These are phyloP conservation scores for Cicer bijugum DNA, from an alignment of 306 rosid species.

Conservation along the genomic window DNA sequence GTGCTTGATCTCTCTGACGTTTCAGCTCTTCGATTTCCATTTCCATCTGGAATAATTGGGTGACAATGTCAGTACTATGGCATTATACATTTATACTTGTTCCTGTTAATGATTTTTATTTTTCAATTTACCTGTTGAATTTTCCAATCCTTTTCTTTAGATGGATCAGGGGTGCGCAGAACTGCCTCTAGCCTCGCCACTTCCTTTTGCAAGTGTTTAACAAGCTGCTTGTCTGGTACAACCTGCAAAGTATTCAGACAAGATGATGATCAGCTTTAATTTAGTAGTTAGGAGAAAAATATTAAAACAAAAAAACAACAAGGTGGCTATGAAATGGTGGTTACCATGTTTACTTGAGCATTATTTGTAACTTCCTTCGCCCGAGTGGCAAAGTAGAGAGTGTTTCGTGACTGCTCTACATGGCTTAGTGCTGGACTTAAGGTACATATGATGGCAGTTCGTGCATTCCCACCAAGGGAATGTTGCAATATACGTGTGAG, in stretches of 20 bases:
- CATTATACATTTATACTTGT: constrained; percentile 32
- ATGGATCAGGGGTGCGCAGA: constrained; percentile 90
- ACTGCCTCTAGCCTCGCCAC: constrained; percentile 97
- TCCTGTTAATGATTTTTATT: not conserved
- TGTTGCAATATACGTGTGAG: constrained; percentile 98
- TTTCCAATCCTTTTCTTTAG: constrained; percentile 81
- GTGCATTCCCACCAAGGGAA: constrained; percentile 98
- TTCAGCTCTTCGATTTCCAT: constrained; percentile 92
- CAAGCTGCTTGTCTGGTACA: constrained; percentile 92
- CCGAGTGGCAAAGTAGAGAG: constrained; percentile 91
- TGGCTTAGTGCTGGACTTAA: constrained; percentile 94
- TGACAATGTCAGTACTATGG: constrained; percentile 31
- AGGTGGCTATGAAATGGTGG: not conserved
- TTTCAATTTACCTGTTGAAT: constrained; percentile 80
- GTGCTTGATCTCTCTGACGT: constrained; percentile 90
- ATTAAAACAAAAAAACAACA: not conserved
- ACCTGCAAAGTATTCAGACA: constrained; percentile 55
- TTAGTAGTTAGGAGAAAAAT: not conserved
- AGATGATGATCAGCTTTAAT: not conserved
- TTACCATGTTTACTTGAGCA: constrained; percentile 98
- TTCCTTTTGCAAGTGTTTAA: constrained; percentile 95
- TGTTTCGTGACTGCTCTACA: constrained; percentile 94
- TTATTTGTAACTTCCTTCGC: constrained; percentile 98
- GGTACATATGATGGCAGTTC: constrained; percentile 98
- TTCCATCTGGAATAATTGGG: constrained; percentile 73